Base-by-base conservation (phyloP, 2,329 filamentous ascomycete species). In the Clarireedia homoeocarpa region DNA sequence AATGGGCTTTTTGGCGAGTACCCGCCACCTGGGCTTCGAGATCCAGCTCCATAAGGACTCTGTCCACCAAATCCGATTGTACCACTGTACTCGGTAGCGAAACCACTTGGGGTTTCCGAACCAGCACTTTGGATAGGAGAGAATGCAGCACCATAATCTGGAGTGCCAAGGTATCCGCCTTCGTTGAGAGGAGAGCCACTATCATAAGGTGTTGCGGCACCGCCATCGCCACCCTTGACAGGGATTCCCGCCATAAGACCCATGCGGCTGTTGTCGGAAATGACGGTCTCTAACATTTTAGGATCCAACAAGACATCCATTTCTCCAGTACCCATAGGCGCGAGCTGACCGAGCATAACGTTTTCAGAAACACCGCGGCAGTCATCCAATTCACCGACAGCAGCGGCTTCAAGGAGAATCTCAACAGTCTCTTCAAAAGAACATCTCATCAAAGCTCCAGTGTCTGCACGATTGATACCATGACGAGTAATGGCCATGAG, bases 371-470 rank as follows among this genome's bases (percentile, higher is more conserved):
- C 92, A 79, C 94, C 94, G 59, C 91, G 88, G 76, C 95, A 99
- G 73, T 99, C 94, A 69, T 99, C 94, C 34, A 99, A 80, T 72
- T 99, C 94, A 70, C 94, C 94, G 51, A 89, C 89, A 15, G 91
- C 90, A 24, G 94, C 94, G 59, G 94, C 95, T 70, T 99, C 94
- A 20, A 99, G 83, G 53, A 99, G 78, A 77, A 99, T 99, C 70
- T 99, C 95, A 42, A 99, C 94, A 0, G 94, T 99, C 73, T 99
- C 95, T 74, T 99, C 94, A 74, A 99, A 99, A 2, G 94, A 99
- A 79, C 95, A 99, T 72, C 94, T 88, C 94, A 99, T 99, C 66
- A 99, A 80, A 9, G 94, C 95, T 77, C 94, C 94, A 60, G 95
- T 99, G 70, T 99, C 94, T 26, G 92, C 90, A 66, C 94, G 85